These are phyloP conservation scores for Phytopythium kandeliae DNA, from an alignment of 352 stramenopile species.

Conservation along the genomic window DNA sequence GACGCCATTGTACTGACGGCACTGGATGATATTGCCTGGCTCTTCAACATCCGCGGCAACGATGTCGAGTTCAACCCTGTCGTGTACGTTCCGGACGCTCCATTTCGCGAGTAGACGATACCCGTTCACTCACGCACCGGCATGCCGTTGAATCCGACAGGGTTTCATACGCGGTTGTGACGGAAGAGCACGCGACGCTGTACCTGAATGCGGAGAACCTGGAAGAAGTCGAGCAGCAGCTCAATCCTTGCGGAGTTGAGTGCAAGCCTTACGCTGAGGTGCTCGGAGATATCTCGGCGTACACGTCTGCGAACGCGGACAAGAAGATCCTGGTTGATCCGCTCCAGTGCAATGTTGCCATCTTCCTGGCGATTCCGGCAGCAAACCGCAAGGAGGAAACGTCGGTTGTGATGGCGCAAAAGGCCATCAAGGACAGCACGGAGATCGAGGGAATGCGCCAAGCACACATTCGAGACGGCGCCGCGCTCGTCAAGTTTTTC, in stretches of 20 bases:
- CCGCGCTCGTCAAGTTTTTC: constrained; percentile 94
- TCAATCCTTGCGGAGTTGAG: constrained; percentile 40
- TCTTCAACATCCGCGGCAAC: constrained; percentile 97
- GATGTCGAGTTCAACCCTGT: constrained; percentile 98
- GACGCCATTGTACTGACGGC: constrained; percentile 93
- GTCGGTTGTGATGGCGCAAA: constrained; percentile 77
- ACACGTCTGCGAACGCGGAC: constrained; percentile 35
- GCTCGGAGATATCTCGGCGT: constrained; percentile 39
- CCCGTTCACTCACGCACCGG: neutral
- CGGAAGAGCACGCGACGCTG: constrained; percentile 80
- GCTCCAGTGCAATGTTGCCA: constrained; percentile 78
- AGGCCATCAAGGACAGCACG: constrained; percentile 91
- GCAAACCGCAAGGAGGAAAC: constrained; percentile 68
- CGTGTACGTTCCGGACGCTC: constrained; percentile 89
- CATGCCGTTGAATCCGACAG: constrained; percentile 13
- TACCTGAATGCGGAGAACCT: constrained; percentile 88
- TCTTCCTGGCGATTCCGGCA: constrained; percentile 73
- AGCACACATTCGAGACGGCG: constrained; percentile 94
- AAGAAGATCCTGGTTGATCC: constrained; percentile 74
- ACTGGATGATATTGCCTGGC: constrained; percentile 96
- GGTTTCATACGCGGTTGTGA: constrained; percentile 93
- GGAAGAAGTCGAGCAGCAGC: constrained; percentile 44
- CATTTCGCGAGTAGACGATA: neutral
- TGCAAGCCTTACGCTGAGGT: constrained; percentile 64
- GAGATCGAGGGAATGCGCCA: constrained; percentile 95